Percentiles rank a stretch among this genome's conserved stretches.
Evolutionary conservation across 2,329 filamentous ascomycete genomes (phyloP).

Genomic region (Rhynchosporium graminicola): DNA sequence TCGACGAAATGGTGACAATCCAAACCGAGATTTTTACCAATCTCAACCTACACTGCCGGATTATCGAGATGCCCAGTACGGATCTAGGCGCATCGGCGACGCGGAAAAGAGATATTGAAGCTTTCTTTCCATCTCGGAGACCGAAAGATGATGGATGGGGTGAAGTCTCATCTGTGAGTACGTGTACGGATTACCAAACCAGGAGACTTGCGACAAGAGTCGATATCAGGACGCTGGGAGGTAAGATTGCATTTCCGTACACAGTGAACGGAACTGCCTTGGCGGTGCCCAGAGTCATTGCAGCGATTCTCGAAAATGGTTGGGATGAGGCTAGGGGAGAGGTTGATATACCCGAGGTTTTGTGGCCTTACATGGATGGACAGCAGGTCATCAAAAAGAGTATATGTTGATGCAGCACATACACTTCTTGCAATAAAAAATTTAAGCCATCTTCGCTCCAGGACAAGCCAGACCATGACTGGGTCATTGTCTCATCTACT

Average conservation of each 20-base stretch:
- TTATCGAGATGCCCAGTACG: conserved; percentile 87
- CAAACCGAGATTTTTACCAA: conserved; percentile 80
- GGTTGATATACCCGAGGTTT: conserved; percentile 75
- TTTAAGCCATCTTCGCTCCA: background rate
- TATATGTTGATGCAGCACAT: conserved; percentile 2
- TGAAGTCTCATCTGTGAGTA: conserved; percentile 86
- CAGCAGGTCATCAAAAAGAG: conserved; percentile 56
- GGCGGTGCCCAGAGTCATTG: conserved; percentile 85
- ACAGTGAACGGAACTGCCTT: conserved; percentile 94
- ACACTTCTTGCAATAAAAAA: conserved; percentile 2
- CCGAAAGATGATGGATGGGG: conserved; percentile 76
- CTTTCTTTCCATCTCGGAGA: conserved; percentile 81
- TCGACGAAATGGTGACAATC: conserved; percentile 82
- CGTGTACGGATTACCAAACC: conserved; percentile 94
- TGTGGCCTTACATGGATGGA: conserved; percentile 84
- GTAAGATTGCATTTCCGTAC: conserved; percentile 73
- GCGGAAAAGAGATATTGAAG: conserved; percentile 91
- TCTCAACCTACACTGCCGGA: conserved; percentile 79
- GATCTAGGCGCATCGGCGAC: conserved; percentile 88
- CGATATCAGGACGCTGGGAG: conserved; percentile 50
- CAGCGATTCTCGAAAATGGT: conserved; percentile 85
- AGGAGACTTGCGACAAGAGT: conserved; percentile 77
- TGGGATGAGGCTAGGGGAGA: conserved; percentile 72
- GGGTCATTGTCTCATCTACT: background rate
- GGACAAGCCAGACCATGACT: background rate